Percentiles rank a stretch among this genome's conserved stretches.
phyloP scores from a whole-genome alignment of 345 rosid genomes.

The Populus davidiana region DNA sequence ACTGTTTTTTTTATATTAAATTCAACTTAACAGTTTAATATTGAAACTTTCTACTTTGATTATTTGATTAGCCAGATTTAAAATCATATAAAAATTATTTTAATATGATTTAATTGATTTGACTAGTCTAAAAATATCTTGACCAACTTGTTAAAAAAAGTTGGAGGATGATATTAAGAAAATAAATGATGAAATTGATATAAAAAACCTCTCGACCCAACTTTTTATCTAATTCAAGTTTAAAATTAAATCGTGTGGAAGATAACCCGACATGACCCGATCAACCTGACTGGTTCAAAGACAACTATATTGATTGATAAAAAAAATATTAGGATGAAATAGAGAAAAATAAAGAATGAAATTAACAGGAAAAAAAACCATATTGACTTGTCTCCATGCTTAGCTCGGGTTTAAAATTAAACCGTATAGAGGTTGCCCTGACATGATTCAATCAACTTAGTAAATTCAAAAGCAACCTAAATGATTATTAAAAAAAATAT shows the following conservation, averaged over 20 bases:
- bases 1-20: too few species aligned
- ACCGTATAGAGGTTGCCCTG: rapidly evolving
- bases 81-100: rapidly evolving
- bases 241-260: rapidly evolving
- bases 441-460: rapidly evolving
- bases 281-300: rapidly evolving
- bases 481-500: too few species aligned
- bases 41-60: too few species aligned
- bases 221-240: rapidly evolving
- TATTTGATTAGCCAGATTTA: rapidly evolving
- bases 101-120: rapidly evolving
- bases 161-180: rapidly evolving
- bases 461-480: rapidly evolving
- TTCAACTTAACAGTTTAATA: too few species aligned
- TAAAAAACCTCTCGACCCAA: too few species aligned
- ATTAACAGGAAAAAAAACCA: too few species aligned
- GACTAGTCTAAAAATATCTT: rapidly evolving
- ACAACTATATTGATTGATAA: rapidly evolving
- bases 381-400: rapidly evolving
- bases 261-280: rapidly evolving
- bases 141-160: too few species aligned
- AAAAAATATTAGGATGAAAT: too few species aligned
- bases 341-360: too few species aligned
- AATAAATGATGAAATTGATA: too few species aligned
- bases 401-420: rapidly evolving